These are phyloP conservation scores for Osmanthus fragrans DNA, from an alignment of 257 asterid genomes.

Conservation along the genomic window DNA sequence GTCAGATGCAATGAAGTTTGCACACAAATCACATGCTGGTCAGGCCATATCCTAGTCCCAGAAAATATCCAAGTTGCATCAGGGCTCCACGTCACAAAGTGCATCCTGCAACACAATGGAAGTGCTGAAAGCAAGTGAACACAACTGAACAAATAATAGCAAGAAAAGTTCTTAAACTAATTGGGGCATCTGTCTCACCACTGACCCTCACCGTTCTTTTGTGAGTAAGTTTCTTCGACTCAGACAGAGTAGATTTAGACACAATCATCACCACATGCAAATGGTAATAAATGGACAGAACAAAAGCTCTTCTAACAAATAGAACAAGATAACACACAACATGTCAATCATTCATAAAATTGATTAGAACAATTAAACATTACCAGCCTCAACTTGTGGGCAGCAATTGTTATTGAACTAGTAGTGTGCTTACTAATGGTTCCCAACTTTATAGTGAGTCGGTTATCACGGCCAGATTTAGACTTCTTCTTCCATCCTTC, in stretches of 20 bases:
- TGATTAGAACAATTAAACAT: too few species aligned
- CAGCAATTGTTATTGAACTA: too few species aligned
- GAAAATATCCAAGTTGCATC: constrained; percentile 78
- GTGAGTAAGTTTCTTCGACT: constrained; percentile 45
- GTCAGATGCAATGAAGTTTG: not conserved
- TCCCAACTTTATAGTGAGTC: too few species aligned
- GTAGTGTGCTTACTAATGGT: too few species aligned
- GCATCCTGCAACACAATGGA: constrained; percentile 51
- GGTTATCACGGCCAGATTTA: too few species aligned
- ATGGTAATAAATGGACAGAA: too few species aligned
- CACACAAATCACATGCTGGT: constrained; percentile 36
- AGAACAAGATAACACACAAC: too few species aligned
- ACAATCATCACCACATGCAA: constrained; percentile 93
- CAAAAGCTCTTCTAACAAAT: too few species aligned
- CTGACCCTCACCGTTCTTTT: constrained; percentile 66
- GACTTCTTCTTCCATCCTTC: too few species aligned
- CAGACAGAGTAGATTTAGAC: constrained; percentile 63
- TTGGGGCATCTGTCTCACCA: constrained; percentile 70
- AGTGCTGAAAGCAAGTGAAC: constrained; percentile 11
- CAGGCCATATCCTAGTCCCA: constrained; percentile 74
- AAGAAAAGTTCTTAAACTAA: not conserved
- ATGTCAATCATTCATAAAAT: too few species aligned
- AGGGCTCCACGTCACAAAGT: constrained; percentile 80
- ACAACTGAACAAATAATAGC: not conserved
- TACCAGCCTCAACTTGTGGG: too few species aligned